Evolutionary conservation across 768 basidiomycete genomes (phyloP).

Genomic region (Rhodotorula toruloides): DNA sequence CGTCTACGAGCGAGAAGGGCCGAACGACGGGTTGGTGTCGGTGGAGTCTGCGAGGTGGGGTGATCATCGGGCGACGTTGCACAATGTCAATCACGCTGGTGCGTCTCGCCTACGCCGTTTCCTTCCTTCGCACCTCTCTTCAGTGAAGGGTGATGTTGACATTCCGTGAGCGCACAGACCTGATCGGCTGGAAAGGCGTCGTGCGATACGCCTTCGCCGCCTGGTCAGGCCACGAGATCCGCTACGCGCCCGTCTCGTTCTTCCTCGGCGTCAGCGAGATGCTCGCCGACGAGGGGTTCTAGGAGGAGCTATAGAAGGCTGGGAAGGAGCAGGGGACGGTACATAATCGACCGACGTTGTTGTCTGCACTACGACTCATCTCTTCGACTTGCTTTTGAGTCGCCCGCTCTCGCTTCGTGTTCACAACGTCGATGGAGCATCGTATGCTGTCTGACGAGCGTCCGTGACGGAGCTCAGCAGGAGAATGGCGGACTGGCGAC

Average conservation of each 20-base stretch:
- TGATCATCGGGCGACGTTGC: conserved; percentile 86
- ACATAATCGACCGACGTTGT: too few species aligned
- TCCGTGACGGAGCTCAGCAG: too few species aligned
- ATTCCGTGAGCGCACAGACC: neutral
- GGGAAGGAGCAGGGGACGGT: neutral
- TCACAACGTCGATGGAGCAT: too few species aligned
- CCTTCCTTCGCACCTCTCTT: conserved; percentile 39
- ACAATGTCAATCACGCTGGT: conserved; percentile 68
- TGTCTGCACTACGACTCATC: too few species aligned
- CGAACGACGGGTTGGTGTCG: conserved; percentile 90
- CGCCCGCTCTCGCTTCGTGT: too few species aligned
- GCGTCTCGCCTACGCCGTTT: neutral
- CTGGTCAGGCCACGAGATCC: conserved; percentile 51
- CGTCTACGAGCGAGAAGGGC: conserved; percentile 44
- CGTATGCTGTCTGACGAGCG: too few species aligned
- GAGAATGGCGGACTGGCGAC: too few species aligned
- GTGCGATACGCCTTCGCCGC: neutral
- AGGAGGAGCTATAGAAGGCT: too few species aligned
- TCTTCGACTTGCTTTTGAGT: too few species aligned
- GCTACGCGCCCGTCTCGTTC: conserved; percentile 86
- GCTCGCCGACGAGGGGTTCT: conserved; percentile 33
- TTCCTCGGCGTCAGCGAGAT: conserved; percentile 56
- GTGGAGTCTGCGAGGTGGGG: conserved; percentile 88
- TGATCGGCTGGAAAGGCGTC: conserved; percentile 2
- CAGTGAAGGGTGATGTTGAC: neutral